These are phyloP conservation scores for Omphalotus olearius DNA, from an alignment of 1,284 basidiomycete species.

Conservation along the genomic window DNA sequence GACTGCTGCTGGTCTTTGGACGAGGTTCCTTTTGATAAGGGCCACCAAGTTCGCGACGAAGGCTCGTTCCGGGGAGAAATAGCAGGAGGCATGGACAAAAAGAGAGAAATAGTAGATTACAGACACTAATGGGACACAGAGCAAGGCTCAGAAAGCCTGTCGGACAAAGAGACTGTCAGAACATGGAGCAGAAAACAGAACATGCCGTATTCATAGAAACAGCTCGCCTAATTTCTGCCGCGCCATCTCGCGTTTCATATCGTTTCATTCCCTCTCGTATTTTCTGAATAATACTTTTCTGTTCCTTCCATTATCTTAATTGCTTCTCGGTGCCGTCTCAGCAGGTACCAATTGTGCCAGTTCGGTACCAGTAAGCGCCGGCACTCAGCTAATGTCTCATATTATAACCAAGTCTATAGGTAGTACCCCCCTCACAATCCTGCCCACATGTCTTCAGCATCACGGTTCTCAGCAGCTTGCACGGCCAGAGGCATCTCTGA, in stretches of 20 bases:
- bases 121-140: conserved; percentile 14
- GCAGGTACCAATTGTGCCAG: no score
- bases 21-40: conserved; percentile 22
- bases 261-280: no score
- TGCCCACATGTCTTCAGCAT: conserved; percentile 70
- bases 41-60: conserved; percentile 37
- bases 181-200: not conserved
- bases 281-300: no score
- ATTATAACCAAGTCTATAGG: no score
- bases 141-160: conserved; percentile 12
- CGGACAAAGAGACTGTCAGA: not conserved
- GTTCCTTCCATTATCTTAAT: no score
- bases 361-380: no score
- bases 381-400: no score
- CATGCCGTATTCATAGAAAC: no score
- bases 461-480: conserved; percentile 50
- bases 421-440: conserved; percentile 43
- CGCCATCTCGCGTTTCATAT: no score
- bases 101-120: conserved; percentile 5
- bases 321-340: no score
- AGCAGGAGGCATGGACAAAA: conserved; percentile 24
- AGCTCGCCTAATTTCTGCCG: no score
- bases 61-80: conserved; percentile 25
- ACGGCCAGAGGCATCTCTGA: conserved; percentile 55
- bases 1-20: not conserved